Evolutionary conservation across 1,139 yeast species (phyloP).

Genomic region (Pichia inconspicua): DNA sequence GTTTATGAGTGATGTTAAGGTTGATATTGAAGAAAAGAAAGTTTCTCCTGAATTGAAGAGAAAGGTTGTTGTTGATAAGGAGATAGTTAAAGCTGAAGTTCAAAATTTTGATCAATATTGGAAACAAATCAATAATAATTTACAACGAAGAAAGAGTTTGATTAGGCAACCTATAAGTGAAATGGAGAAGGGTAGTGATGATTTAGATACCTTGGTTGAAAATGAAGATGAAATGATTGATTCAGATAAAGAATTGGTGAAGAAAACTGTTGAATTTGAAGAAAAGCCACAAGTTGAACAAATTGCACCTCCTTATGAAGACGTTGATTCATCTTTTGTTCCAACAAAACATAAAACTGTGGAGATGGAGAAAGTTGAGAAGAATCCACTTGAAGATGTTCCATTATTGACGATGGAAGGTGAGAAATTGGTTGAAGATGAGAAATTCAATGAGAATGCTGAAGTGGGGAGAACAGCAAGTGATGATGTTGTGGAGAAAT

Average conservation of each 20-base stretch:
- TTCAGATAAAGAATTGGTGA: conserved; percentile 2
- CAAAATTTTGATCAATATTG: conserved; percentile 10
- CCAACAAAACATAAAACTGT: conserved; percentile 10
- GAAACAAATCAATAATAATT: conserved; percentile 11
- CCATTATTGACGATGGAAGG: conserved; percentile 7
- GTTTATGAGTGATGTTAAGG: conserved; percentile 10
- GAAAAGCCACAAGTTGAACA: neutral
- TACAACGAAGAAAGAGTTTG: conserved; percentile 12
- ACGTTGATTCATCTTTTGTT: conserved; percentile 5
- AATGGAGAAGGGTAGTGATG: neutral
- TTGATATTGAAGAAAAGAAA: conserved; percentile 4
- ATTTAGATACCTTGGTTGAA: conserved; percentile 11
- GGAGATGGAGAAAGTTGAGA: conserved; percentile 4
- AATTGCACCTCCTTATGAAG: conserved; percentile 9
- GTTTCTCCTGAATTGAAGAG: conserved; percentile 1
- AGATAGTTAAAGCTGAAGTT: neutral
- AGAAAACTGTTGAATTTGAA: conserved; percentile 6
- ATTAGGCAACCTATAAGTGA: neutral
- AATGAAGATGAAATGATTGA: neutral
- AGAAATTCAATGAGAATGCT: neutral
- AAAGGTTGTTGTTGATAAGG: conserved; percentile 1
- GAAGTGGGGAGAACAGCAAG: neutral
- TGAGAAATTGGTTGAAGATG: neutral
- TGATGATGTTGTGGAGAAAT: too few species aligned
- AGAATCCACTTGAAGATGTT: neutral